Conservation (phyloP, 2,329 filamentous ascomycete genomes). For the Colletotrichum sidae region DNA sequence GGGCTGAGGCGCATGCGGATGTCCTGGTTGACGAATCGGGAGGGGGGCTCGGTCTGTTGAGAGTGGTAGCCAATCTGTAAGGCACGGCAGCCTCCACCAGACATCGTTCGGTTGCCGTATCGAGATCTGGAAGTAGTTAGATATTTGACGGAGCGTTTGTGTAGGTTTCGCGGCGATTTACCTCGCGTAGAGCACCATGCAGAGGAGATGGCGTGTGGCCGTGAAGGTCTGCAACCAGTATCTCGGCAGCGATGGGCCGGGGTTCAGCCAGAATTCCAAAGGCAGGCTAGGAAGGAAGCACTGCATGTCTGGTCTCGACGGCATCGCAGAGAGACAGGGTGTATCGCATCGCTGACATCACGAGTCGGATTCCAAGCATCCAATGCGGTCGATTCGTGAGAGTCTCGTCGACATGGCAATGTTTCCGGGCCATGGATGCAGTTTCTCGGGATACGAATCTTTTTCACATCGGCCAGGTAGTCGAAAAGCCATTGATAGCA, state of each 20-base stretch:
- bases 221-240: constrained; percentile 1
- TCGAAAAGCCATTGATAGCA: too few species aligned
- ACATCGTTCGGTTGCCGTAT: neutral
- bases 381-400: neutral
- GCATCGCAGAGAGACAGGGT: neutral
- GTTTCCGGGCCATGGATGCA: neutral
- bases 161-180: constrained; percentile 1
- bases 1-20: constrained; percentile 12
- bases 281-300: constrained; percentile 16
- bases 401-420: neutral
- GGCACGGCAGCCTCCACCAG: constrained; percentile 5
- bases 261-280: constrained; percentile 16
- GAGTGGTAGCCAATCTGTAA: neutral
- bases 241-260: constrained; percentile 1
- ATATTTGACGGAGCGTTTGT: neutral
- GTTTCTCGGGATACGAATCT: too few species aligned
- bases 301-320: neutral
- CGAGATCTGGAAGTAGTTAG: too few species aligned
- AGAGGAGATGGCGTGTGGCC: constrained; percentile 1
- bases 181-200: neutral
- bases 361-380: constrained; percentile 16
- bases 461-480: too few species aligned
- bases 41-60: neutral
- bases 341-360: constrained; percentile 25
- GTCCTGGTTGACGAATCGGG: constrained; percentile 9